Percentiles rank a stretch among this genome's conserved stretches.
phyloP scores from a whole-genome alignment of 495 filamentous ascomycete species.

The Podospora fimiseda region DNA sequence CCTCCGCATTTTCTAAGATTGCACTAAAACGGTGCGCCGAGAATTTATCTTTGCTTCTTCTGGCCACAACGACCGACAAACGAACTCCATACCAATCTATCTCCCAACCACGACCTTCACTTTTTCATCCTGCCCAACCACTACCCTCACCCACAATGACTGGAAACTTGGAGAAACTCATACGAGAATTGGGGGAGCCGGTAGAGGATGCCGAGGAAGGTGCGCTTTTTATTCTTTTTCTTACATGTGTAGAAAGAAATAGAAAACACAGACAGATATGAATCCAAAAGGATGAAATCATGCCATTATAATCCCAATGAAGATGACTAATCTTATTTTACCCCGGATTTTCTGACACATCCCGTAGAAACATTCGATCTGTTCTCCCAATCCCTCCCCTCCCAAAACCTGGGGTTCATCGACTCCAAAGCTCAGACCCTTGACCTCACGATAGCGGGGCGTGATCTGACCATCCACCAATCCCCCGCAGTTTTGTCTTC shows the following conservation, averaged over 20 bases:
- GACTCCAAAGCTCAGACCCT: slow-evolving; percentile 59
- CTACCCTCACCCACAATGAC: not conserved
- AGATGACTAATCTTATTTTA: no score
- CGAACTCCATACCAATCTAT: no score
- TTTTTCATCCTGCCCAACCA: no score
- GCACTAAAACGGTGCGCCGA: not conserved
- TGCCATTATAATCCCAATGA: no score
- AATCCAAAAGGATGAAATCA: no score
- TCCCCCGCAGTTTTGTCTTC: slow-evolving; percentile 77
- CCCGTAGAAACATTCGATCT: slow-evolving; percentile 73
- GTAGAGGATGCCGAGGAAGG: slow-evolving; percentile 29
- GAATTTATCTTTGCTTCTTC: not conserved
- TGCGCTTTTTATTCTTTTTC: no score
- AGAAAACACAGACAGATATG: not conserved
- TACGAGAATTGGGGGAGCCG: slow-evolving; percentile 38
- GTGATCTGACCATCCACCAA: slow-evolving; percentile 74
- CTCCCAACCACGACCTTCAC: no score
- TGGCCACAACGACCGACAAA: not conserved
- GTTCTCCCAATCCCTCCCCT: slow-evolving; percentile 69
- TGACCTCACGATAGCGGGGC: slow-evolving; percentile 60
- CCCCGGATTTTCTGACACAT: slow-evolving; percentile 2
- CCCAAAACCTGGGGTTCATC: slow-evolving; percentile 78
- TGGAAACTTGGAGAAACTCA: slow-evolving; percentile 33
- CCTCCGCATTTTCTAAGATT: slow-evolving; percentile 14
- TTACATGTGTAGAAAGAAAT: no score